A percentile compares a stretch with the other conserved stretches of the same genome.
Conservation (phyloP, 768 basidiomycete genomes). For the Calocera cornea region DNA sequence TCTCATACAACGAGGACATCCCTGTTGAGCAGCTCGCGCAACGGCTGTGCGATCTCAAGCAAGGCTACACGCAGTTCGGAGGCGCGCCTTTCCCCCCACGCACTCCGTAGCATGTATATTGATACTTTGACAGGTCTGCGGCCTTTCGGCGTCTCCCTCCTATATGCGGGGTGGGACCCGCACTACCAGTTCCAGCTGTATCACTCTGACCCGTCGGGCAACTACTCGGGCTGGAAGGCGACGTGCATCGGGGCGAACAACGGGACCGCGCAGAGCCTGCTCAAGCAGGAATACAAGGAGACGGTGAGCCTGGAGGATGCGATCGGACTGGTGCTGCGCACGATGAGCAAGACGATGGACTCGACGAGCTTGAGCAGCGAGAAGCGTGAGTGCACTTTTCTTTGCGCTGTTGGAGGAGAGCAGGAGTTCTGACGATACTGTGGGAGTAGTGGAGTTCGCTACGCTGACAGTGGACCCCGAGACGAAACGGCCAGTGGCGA, state of each 20-base stretch:
- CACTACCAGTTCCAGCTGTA: slow-evolving; percentile 95
- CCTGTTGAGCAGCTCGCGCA: slow-evolving; percentile 94
- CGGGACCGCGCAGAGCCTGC: slow-evolving; percentile 82
- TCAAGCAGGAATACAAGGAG: slow-evolving; percentile 98
- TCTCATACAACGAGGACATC: slow-evolving; percentile 92
- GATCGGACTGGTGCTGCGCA: slow-evolving; percentile 76
- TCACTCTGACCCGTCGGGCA: slow-evolving; percentile 95
- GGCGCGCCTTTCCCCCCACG: slow-evolving; percentile 35
- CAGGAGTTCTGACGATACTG: slow-evolving; percentile 5
- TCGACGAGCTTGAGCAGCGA: slow-evolving; percentile 92
- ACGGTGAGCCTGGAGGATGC: slow-evolving; percentile 84
- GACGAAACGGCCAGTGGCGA: slow-evolving; percentile 69
- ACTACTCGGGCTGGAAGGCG: slow-evolving; percentile 96
- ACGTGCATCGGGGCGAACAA: slow-evolving; percentile 98
- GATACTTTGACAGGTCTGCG: slow-evolving; percentile 58
- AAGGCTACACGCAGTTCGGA: slow-evolving; percentile 95
- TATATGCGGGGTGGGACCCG: slow-evolving; percentile 94
- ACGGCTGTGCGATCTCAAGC: slow-evolving; percentile 90
- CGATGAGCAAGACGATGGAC: slow-evolving; percentile 99
- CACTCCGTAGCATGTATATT: slow-evolving; percentile 2
- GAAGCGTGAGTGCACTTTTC: slow-evolving; percentile 51
- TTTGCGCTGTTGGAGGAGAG: neutral
- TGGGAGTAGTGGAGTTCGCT: slow-evolving; percentile 68
- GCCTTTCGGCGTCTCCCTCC: slow-evolving; percentile 91
- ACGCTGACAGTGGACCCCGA: slow-evolving; percentile 73